Base-by-base conservation (phyloP, 371 early-diverging fungal genomes). In the Mortierella sp. region DNA sequence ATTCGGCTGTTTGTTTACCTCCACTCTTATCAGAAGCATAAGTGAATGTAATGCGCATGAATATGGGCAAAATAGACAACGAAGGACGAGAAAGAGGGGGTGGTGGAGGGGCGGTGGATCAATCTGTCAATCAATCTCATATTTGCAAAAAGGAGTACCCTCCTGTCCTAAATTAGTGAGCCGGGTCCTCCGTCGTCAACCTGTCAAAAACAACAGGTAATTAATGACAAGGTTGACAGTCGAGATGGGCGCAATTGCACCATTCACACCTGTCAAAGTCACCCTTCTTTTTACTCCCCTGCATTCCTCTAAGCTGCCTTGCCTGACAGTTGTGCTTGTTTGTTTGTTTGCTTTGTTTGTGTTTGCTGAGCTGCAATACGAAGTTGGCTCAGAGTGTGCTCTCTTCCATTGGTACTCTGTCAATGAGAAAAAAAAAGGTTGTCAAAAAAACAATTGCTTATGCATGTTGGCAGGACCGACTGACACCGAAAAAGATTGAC, bases 381-480 rank as follows among this genome's bases (percentile, higher is more conserved):
- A 38, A 38, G 10, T 38, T 24, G 21, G 54, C 31, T 55, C 73
- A 55, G 55, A 57, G 7, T n/a, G 11, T 57, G 58, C 10, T 11
- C 63, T 2, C 63, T 63, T 7, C 34, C 34, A 63, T 63, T 63
- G 63, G 63, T 63, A 19, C 63, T 50, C 14, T 21, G 38, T 3
- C 38, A 38, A n/a, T 21, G 38, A 54, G 38, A 73, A 55, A n/a
- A 31, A 54, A 54, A 54, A 73, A 73, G 73, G 73, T 54, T 52
- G 73, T 54, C 73, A 73, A 73, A 73, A 54, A 14, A 52, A n/a
- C 38, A 54, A 34, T 13, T 21, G 14, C 24, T 4, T n/a, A 73
- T 42, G 42, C 38, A 74, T 57, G 52, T 4, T 52, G 34, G 34
- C 19, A 26, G 9, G 28, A 26, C 14, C 28, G 45, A 50, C 16